A percentile compares a stretch with the other conserved stretches of the same genome.
phyloP scores from a whole-genome alignment of 2,329 filamentous ascomycete species.

The Xylariaceae sp. region DNA sequence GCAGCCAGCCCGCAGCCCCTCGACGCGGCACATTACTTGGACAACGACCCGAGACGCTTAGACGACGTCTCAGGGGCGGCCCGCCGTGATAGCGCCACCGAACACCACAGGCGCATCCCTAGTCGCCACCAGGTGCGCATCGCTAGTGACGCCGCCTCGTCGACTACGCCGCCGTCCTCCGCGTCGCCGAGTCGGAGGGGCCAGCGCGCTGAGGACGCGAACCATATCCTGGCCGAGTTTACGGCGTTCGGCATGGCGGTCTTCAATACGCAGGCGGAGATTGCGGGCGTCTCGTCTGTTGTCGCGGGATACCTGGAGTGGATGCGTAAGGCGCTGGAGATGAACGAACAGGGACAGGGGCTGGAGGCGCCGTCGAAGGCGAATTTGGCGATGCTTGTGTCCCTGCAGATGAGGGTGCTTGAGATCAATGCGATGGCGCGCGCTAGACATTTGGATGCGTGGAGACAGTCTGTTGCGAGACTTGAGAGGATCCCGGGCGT shows the following conservation, averaged over 20 bases:
- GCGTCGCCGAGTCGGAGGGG: constrained; percentile 14
- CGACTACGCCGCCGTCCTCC: constrained; percentile 13
- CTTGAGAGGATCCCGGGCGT: constrained; percentile 18
- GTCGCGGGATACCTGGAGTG: constrained; percentile 25
- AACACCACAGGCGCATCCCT: constrained; percentile 16
- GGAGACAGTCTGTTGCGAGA: constrained; percentile 18
- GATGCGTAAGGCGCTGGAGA: constrained; percentile 17
- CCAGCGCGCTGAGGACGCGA: constrained; percentile 17
- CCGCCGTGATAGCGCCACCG: constrained; percentile 14
- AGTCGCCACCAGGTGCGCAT: constrained; percentile 20
- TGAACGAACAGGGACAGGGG: background rate
- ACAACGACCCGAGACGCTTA: constrained; percentile 13
- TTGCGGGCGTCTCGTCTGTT: constrained; percentile 23
- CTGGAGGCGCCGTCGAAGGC: constrained; percentile 5
- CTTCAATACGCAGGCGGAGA: constrained; percentile 24
- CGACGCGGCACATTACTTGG: constrained; percentile 17
- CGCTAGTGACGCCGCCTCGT: constrained; percentile 17
- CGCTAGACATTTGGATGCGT: constrained; percentile 19
- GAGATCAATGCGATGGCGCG: constrained; percentile 20
- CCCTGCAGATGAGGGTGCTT: constrained; percentile 21
- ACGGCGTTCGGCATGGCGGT: constrained; percentile 23
- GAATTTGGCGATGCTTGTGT: constrained; percentile 18
- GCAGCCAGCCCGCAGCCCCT: constrained; percentile 16
- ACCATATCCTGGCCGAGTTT: constrained; percentile 23
- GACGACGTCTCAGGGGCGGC: constrained; percentile 2